phyloP scores from a whole-genome alignment of 2,329 filamentous ascomycete genomes.

The Phialophora macrospora region DNA sequence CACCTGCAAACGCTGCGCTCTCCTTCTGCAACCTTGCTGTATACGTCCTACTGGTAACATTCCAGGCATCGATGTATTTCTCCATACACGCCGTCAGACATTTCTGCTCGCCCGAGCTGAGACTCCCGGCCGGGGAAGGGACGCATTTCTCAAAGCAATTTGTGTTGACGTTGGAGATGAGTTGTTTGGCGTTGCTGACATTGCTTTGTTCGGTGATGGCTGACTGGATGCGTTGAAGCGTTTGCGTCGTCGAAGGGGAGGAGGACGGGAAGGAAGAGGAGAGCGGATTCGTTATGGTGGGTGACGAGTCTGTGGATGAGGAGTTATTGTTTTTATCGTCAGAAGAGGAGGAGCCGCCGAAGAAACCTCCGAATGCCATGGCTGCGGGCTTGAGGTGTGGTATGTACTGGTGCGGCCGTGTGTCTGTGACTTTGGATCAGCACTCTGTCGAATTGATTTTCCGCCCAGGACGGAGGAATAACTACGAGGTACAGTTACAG shows the following conservation, averaged over 20 bases:
- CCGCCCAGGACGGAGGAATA: background rate
- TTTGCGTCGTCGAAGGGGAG: slow-evolving; percentile 27
- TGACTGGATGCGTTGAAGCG: slow-evolving; percentile 51
- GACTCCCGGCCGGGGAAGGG: slow-evolving; percentile 68
- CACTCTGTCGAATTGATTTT: background rate
- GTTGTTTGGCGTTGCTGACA: slow-evolving; percentile 68
- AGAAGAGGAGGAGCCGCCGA: slow-evolving; percentile 41
- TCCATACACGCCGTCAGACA: slow-evolving; percentile 81
- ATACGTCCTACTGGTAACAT: slow-evolving; percentile 71
- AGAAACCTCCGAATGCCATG: slow-evolving; percentile 46
- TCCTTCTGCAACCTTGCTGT: slow-evolving; percentile 67
- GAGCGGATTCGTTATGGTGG: slow-evolving; percentile 23
- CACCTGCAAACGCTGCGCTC: slow-evolving; percentile 37
- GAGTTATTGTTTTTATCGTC: slow-evolving; percentile 35
- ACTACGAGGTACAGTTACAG: slow-evolving; percentile 4
- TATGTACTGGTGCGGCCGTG: background rate
- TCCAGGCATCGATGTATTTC: slow-evolving; percentile 83
- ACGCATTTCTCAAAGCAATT: slow-evolving; percentile 81
- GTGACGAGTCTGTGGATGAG: slow-evolving; percentile 24
- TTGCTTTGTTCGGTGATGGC: slow-evolving; percentile 67
- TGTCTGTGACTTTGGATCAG: background rate
- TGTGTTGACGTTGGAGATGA: slow-evolving; percentile 81
- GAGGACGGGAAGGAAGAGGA: slow-evolving; percentile 32
- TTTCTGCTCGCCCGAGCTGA: slow-evolving; percentile 70
- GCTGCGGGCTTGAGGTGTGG: slow-evolving; percentile 17